Percentiles rank a stretch among this genome's conserved stretches.
phyloP scores from a whole-genome alignment of 2,329 filamentous ascomycete genomes.

The Phyllosticta citriasiana region DNA sequence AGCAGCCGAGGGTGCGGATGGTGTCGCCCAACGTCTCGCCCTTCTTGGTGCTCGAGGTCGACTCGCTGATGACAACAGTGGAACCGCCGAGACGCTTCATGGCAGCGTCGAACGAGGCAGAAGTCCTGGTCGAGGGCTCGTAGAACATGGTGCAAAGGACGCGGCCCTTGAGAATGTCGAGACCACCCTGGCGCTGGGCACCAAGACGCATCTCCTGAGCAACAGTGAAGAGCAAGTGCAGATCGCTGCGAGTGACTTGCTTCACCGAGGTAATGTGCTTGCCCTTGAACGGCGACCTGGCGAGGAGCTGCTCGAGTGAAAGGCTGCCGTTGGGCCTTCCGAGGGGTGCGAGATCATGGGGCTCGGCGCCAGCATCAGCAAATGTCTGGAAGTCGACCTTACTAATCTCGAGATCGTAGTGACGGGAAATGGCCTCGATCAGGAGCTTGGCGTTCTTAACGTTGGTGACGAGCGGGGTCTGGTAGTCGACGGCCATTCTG shows the following conservation, averaged over 20 bases:
- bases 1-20: slow-evolving; percentile 85
- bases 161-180: slow-evolving; percentile 76
- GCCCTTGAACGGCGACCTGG: slow-evolving; percentile 77
- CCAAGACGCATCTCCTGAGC: slow-evolving; percentile 96
- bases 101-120: slow-evolving; percentile 89
- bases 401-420: slow-evolving; percentile 75
- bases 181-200: slow-evolving; percentile 81
- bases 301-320: slow-evolving; percentile 60
- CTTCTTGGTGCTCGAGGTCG: slow-evolving; percentile 83
- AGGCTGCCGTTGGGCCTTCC: slow-evolving; percentile 47
- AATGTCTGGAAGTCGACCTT: slow-evolving; percentile 88
- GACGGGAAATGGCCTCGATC: slow-evolving; percentile 83
- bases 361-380: slow-evolving; percentile 23
- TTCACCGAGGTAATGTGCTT: slow-evolving; percentile 86
- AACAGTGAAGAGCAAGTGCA: slow-evolving; percentile 90
- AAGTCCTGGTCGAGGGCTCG: slow-evolving; percentile 93
- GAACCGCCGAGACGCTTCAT: slow-evolving; percentile 96
- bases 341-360: slow-evolving; percentile 23
- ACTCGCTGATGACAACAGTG: slow-evolving; percentile 70
- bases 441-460: slow-evolving; percentile 99
- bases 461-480: slow-evolving; percentile 93
- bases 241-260: slow-evolving; percentile 76
- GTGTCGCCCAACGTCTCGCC: slow-evolving; percentile 91
- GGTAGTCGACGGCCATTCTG: slow-evolving; percentile 96
- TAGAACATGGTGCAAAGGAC: slow-evolving; percentile 93